Base-by-base conservation (phyloP, 768 basidiomycete species). In the Filobasidium wieringae region DNA sequence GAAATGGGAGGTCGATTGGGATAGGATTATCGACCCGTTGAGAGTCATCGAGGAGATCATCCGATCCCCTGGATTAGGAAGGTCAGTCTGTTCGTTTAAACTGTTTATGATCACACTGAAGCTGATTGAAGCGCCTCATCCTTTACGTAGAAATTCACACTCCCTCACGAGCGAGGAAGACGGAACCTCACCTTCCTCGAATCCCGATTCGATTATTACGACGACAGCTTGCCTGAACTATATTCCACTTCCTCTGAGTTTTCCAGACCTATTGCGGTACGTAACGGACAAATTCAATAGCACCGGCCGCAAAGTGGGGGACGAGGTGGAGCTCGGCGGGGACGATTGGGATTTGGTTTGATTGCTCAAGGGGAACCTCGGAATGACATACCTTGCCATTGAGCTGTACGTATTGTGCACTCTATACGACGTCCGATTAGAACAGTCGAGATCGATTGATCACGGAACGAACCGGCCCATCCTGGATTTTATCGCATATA, bases 301-400 rank as follows among this genome's bases (percentile, higher is more conserved):
- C 30, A 15, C 50, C 27, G 12, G 39, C 17, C 15, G 47, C n/a
- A n/a, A 19, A 7, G 9, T 2, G 29, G 2, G 41, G n/a, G 12
- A 43, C 9, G 43, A 55, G 17, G 49, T 29, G 11, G 56, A 57
- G 7, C 17, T 57, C 24, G 56, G 34, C 17, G 56, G 8, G 6
- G 56, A 57, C 51, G 56, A 57, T 41, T 57, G 56, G 56, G 56
- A 57, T 34, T 30, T 57, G 11, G 34, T 57, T 8, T 57, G n/a
- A n/a, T n/a, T n/a, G n/a, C n/a, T n/a, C n/a, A n/a, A n/a, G n/a
- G n/a, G n/a, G n/a, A n/a, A n/a, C n/a, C n/a, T n/a, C n/a, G n/a
- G n/a, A n/a, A n/a, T n/a, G n/a, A n/a, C n/a, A n/a, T n/a, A n/a
- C n/a, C n/a, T n/a, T n/a, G n/a, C n/a, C n/a, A n/a, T n/a, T n/a